These are phyloP conservation scores for Ocimum tenuiflorum DNA, from an alignment of 257 asterid species.

Conservation along the genomic window DNA sequence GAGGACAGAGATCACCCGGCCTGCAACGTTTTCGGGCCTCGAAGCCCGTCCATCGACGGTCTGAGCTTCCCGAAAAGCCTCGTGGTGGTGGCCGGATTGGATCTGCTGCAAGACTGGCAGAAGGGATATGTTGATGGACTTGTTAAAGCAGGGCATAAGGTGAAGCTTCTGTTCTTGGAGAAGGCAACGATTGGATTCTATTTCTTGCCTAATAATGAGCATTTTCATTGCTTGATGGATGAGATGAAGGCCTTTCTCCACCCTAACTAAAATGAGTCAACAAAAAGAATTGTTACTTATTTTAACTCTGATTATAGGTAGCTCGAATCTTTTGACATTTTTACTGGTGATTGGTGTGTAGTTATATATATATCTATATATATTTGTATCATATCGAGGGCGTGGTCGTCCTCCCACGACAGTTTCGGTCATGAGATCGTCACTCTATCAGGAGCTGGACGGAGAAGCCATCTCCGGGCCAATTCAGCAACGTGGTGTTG, in stretches of 20 bases:
- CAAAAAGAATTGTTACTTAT: background rate
- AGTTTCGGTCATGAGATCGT: background rate
- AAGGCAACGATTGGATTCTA: conserved; percentile 83
- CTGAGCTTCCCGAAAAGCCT: conserved; percentile 51
- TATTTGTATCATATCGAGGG: too few relatives aligned
- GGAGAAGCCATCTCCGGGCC: background rate
- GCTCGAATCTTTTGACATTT: too few relatives aligned
- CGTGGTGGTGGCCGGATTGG: conserved; percentile 79
- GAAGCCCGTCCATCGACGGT: conserved; percentile 37
- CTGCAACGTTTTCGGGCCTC: conserved; percentile 65
- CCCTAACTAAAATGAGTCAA: conserved; percentile 5
- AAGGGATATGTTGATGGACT: conserved; percentile 67
- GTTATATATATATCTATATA: too few relatives aligned
- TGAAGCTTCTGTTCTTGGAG: conserved; percentile 49
- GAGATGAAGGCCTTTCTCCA: conserved; percentile 48
- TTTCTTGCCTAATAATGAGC: conserved; percentile 76
- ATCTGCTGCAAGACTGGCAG: conserved; percentile 85
- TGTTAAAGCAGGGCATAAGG: conserved; percentile 37
- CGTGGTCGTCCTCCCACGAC: too few relatives aligned
- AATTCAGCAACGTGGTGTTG: conserved; percentile 33
- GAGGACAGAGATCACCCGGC: conserved; percentile 86
- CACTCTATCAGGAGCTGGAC: background rate
- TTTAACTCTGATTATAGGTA: background rate
- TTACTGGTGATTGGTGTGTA: too few relatives aligned
- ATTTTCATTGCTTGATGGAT: conserved; percentile 57